These are phyloP conservation scores for Chalciporus sphaerocephalus DNA, from an alignment of 768 basidiomycete genomes.

Conservation along the genomic window DNA sequence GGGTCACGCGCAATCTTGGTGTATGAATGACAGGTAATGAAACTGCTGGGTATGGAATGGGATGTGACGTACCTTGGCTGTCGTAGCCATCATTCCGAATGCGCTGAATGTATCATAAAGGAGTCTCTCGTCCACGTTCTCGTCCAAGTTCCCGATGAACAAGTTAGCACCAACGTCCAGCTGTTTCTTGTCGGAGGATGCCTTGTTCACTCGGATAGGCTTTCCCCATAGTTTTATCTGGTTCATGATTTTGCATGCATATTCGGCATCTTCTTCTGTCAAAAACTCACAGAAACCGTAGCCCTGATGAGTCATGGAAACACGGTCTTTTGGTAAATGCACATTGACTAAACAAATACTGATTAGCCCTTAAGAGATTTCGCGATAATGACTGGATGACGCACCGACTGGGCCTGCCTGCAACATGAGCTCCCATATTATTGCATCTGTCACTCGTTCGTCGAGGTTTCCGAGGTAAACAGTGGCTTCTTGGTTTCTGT, in stretches of 20 bases:
- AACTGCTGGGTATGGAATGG: not conserved
- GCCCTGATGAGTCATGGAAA: constrained; percentile 97
- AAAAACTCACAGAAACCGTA: constrained; percentile 99
- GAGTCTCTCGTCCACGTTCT: constrained; percentile 89
- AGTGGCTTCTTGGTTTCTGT: constrained; percentile 88
- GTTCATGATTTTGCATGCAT: constrained; percentile 99
- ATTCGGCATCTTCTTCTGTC: constrained; percentile 98
- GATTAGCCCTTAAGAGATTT: not conserved
- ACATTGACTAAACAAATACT: constrained; percentile 69
- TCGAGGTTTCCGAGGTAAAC: constrained; percentile 94
- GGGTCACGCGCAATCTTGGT: constrained; percentile 88
- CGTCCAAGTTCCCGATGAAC: constrained; percentile 93
- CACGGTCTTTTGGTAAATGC: constrained; percentile 96
- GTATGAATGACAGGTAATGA: constrained; percentile 3
- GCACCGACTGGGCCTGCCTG: constrained; percentile 98
- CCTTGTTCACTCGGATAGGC: constrained; percentile 98
- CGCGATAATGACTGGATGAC: constrained; percentile 29
- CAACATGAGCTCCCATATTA: constrained; percentile 98
- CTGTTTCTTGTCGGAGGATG: constrained; percentile 97
- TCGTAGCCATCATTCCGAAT: constrained; percentile 89
- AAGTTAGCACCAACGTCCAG: constrained; percentile 97
- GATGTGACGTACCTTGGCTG: constrained; percentile 59
- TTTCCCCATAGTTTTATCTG: constrained; percentile 99
- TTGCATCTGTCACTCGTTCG: constrained; percentile 88
- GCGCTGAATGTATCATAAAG: constrained; percentile 95